A percentile compares a stretch with the other conserved stretches of the same genome.
These are phyloP conservation scores for Trichoderma reesei DNA, from an alignment of 495 filamentous ascomycete species.

Conservation along the genomic window DNA sequence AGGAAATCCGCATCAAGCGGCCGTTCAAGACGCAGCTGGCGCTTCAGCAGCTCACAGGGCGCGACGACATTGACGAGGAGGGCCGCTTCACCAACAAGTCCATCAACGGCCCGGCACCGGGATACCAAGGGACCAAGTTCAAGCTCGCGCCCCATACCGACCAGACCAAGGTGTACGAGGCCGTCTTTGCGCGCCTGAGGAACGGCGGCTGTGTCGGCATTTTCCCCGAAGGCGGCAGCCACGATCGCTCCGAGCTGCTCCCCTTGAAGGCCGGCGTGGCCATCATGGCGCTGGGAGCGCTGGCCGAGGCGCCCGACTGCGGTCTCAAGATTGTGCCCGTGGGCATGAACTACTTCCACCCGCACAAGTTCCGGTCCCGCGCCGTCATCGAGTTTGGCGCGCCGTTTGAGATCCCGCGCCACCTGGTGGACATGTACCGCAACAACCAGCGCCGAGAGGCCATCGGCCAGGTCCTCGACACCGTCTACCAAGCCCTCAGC, in stretches of 20 bases:
- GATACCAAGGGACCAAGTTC: constrained; percentile 70
- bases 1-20: constrained; percentile 80
- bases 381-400: constrained; percentile 94
- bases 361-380: constrained; percentile 95
- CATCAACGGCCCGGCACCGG: constrained; percentile 43
- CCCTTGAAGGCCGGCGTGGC: constrained; percentile 97
- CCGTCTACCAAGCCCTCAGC: constrained; percentile 71
- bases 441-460: constrained; percentile 74
- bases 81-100: constrained; percentile 38
- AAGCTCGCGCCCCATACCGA: constrained; percentile 90
- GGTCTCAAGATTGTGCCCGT: constrained; percentile 98
- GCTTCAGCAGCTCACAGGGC: constrained; percentile 68
- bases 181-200: constrained; percentile 74
- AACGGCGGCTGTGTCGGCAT: constrained; percentile 87
- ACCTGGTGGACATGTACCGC: constrained; percentile 79
- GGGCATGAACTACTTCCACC: constrained; percentile 99
- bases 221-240: constrained; percentile 95
- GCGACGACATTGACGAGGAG: constrained; percentile 54
- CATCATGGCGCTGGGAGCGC: constrained; percentile 91
- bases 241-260: constrained; percentile 87
- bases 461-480: constrained; percentile 70
- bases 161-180: constrained; percentile 86
- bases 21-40: constrained; percentile 64
- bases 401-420: constrained; percentile 69
- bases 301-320: constrained; percentile 80